A percentile compares a stretch with the other conserved stretches of the same genome.
These are phyloP conservation scores for Ophiostoma ips DNA, from an alignment of 2,329 filamentous ascomycete species.

Conservation along the genomic window DNA sequence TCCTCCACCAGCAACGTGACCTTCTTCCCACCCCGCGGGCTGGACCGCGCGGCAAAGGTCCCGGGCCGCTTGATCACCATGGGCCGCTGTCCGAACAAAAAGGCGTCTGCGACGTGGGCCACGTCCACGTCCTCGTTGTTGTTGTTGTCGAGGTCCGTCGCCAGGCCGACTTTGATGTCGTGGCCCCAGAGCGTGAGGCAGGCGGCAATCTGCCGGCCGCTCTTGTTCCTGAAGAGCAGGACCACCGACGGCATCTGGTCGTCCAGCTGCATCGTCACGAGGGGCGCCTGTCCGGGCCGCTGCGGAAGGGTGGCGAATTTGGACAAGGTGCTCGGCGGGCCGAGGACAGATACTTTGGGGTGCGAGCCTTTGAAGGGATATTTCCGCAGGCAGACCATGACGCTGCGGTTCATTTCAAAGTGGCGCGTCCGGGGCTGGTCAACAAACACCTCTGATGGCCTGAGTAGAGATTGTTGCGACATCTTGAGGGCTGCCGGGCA, in stretches of 20 bases:
- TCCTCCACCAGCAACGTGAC: neutral
- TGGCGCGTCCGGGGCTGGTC: neutral
- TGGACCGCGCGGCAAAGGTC: neutral
- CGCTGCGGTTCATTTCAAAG: neutral
- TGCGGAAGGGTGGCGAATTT: neutral
- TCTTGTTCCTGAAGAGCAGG: neutral
- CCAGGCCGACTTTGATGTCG: slow-evolving; percentile 1
- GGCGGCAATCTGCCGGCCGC: neutral
- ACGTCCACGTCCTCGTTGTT: neutral
- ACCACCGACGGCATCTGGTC: neutral
- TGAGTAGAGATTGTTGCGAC: neutral
- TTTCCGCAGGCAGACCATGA: neutral
- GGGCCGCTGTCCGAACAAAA: slow-evolving; percentile 2
- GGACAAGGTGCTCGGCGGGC: neutral
- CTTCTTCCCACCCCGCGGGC: neutral
- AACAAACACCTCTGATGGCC: neutral
- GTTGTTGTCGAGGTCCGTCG: neutral
- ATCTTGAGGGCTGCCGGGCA: neutral
- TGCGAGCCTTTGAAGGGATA: neutral
- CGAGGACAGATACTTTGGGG: neutral
- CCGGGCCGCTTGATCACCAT: slow-evolving; percentile 2
- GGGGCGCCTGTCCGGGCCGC: neutral
- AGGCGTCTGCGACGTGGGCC: slow-evolving; percentile 1
- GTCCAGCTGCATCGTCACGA: neutral
- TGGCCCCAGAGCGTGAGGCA: slow-evolving; percentile 4